phyloP scores from a whole-genome alignment of 2,329 filamentous ascomycete genomes.

The Xylaria sp. region DNA sequence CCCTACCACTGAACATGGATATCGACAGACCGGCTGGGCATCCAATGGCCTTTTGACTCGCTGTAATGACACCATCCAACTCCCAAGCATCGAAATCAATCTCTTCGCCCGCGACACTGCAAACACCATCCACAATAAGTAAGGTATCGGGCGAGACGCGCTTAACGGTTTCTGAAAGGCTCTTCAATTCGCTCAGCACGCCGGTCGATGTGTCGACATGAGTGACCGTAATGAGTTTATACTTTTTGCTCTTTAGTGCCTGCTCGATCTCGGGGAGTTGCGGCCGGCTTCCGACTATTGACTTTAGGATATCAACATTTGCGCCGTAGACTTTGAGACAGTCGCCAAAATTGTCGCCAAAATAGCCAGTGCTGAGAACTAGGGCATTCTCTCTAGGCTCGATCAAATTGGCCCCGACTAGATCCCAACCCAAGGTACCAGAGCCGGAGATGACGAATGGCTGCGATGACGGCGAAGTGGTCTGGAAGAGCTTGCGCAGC shows the following conservation, averaged over 20 bases:
- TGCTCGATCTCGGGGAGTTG: constrained; percentile 87
- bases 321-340: constrained; percentile 91
- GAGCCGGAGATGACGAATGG: constrained; percentile 94
- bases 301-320: constrained; percentile 87
- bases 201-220: constrained; percentile 98
- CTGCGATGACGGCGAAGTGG: constrained; percentile 79
- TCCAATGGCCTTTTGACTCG: constrained; percentile 95
- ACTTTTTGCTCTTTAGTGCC: constrained; percentile 86
- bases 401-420: constrained; percentile 90
- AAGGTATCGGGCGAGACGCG: constrained; percentile 89
- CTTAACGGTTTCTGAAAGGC: constrained; percentile 81
- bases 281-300: constrained; percentile 84
- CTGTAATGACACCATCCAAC: constrained; percentile 90
- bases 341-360: constrained; percentile 91
- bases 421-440: constrained; percentile 94
- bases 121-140: constrained; percentile 92
- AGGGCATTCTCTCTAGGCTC: constrained; percentile 90
- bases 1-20: constrained; percentile 88
- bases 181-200: constrained; percentile 88
- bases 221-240: constrained; percentile 93
- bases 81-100: constrained; percentile 96
- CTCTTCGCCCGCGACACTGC: constrained; percentile 95
- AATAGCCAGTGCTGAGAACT: constrained; percentile 96
- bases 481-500: constrained; percentile 94
- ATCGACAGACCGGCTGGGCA: constrained; percentile 94